Conservation (phyloP, 495 filamentous ascomycete species). For the Trichoderma orchidacearum region DNA sequence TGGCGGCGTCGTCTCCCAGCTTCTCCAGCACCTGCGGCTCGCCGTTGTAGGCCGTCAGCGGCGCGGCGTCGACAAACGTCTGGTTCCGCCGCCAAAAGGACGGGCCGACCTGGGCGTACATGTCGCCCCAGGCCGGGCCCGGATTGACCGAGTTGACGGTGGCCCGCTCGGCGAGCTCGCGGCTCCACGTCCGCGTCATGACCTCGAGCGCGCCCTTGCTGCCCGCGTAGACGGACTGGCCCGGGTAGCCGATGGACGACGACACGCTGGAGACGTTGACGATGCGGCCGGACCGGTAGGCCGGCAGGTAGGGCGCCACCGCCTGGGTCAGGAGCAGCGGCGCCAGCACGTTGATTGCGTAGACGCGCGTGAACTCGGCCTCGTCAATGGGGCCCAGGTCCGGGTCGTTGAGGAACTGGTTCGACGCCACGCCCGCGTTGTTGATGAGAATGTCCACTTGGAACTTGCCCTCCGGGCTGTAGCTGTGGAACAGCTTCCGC, state of each 20-base stretch:
- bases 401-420: conserved; percentile 42
- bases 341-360: conserved; percentile 74
- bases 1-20: conserved; percentile 44
- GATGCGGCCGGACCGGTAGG: conserved; percentile 62
- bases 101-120: conserved; percentile 27
- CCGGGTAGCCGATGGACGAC: conserved; percentile 51
- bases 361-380: conserved; percentile 55
- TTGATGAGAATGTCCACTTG: conserved; percentile 61
- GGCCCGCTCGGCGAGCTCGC: conserved; percentile 61
- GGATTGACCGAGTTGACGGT: conserved; percentile 88
- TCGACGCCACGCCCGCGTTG: conserved; percentile 12
- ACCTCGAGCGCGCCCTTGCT: conserved; percentile 82
- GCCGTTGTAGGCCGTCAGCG: conserved; percentile 22
- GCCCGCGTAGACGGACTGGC: conserved; percentile 70
- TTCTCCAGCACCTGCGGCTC: conserved; percentile 23
- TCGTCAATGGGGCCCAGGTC: conserved; percentile 17
- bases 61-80: conserved; percentile 53
- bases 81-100: conserved; percentile 27
- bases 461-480: conserved; percentile 22
- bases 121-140: conserved; percentile 73
- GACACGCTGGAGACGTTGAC: conserved; percentile 65
- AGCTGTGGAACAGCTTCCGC: conserved; percentile 15
- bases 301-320: conserved; percentile 53
- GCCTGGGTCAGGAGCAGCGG: conserved; percentile 72
- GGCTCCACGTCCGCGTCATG: conserved; percentile 85